Base-by-base conservation (phyloP, 2,329 filamentous ascomycete genomes). In the Coniochaeta sp. region DNA sequence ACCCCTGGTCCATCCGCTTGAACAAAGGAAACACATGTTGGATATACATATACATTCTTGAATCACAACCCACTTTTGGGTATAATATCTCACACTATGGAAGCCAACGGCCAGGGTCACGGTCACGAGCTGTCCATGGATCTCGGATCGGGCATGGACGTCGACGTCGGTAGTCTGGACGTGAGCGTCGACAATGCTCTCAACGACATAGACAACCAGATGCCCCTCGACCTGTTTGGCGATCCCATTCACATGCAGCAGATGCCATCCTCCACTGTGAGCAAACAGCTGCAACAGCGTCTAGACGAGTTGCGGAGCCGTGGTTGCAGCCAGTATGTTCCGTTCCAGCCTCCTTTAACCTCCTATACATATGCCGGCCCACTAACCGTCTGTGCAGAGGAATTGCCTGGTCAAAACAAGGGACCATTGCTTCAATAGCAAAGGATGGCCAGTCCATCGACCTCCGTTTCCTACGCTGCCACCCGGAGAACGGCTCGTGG, bases 321-420 rank as follows among this genome's bases (percentile, higher is more conserved):
- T 53, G 90, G 90, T 14, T 94, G 88, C 66, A 89, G 85, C 75
- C 87, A 91, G 90, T 94, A 81, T 71, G 84, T 51, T 20, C 58
- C 40, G 16, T 12, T 26, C 13, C 49, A 13, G 16, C 22, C 18
- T 22, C 18, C 12, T 22, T 26, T n/a, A n/a, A n/a, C n/a, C n/a
- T n/a, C n/a, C n/a, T n/a, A n/a, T n/a, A 14, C 28, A 42, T 28
- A 40, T 46, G 47, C 33, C 12, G 31, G 50, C 52, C 59, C 48
- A 51, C 57, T 64, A 55, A 59, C 52, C 20, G 33, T 27, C 47
- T 45, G 10, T 47, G 42, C 59, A 95, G 91, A 65, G 83, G 82
- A 57, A 79, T 96, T 51, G 84, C 87, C 27, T 97, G 92, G 91
- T 96, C 92, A 10, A 91, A 85, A 61, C 81, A 83, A 55, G 92